A percentile compares a stretch with the other conserved stretches of the same genome.
Conservation (phyloP, 1,284 basidiomycete genomes). For the Coniferiporia weirii region DNA sequence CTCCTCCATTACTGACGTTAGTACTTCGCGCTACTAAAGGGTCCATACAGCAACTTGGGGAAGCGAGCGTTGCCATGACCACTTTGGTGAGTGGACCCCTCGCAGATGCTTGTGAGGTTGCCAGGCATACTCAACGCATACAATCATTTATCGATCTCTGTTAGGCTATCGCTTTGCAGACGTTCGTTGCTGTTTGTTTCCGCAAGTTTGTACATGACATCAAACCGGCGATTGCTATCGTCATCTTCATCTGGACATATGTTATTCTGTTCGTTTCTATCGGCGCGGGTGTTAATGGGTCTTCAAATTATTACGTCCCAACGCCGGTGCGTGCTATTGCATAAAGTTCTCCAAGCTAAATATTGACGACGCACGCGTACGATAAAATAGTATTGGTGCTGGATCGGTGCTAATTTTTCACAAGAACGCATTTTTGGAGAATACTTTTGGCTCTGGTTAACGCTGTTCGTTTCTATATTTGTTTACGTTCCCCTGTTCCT, state of each 20-base stretch:
- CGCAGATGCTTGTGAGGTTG: too few species aligned
- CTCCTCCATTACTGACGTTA: background rate
- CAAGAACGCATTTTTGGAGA: constrained; percentile 33
- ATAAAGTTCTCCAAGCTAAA: background rate
- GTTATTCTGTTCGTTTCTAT: constrained; percentile 32
- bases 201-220: constrained; percentile 25
- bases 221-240: constrained; percentile 25
- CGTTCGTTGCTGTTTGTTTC: constrained; percentile 34
- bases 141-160: background rate
- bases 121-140: background rate
- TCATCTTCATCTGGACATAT: constrained; percentile 32
- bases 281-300: constrained; percentile 26
- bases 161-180: constrained; percentile 33
- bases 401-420: constrained; percentile 34
- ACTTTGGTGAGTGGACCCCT: constrained; percentile 29
- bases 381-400: constrained; percentile 39
- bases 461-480: constrained; percentile 31
- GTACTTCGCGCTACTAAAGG: constrained; percentile 22
- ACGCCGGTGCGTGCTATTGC: constrained; percentile 31
- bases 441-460: constrained; percentile 42
- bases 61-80: constrained; percentile 36
- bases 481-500: constrained; percentile 36
- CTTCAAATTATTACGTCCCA: constrained; percentile 28
- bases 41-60: constrained; percentile 35
- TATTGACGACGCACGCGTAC: background rate